These are phyloP conservation scores for Cladorrhinum sp. DNA, from an alignment of 2,329 filamentous ascomycete genomes.

Conservation along the genomic window DNA sequence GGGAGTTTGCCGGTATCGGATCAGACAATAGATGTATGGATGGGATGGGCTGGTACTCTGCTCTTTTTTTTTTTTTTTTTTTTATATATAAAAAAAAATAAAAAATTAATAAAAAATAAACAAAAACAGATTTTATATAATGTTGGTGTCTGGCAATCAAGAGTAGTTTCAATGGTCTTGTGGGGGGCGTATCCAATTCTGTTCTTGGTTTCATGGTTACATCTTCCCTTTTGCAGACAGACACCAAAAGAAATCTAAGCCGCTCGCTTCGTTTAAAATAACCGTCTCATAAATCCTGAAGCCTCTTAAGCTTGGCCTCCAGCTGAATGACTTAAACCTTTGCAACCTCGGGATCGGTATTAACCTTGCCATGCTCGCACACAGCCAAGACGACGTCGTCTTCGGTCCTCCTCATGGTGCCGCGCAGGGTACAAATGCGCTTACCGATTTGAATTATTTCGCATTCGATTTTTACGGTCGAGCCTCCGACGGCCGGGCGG, in stretches of 20 bases:
- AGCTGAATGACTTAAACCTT: not conserved
- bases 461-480: conserved; percentile 51
- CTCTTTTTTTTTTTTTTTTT: not conserved
- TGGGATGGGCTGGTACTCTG: not conserved
- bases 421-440: conserved; percentile 51
- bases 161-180: not conserved
- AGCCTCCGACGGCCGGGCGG: conserved; percentile 54
- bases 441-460: conserved; percentile 58
- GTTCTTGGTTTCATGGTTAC: no score
- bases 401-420: conserved; percentile 51
- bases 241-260: no score
- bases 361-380: conserved; percentile 65
- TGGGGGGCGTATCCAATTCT: not conserved
- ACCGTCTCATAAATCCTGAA: no score
- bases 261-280: no score
- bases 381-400: conserved; percentile 53
- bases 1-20: not conserved
- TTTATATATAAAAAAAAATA: no score
- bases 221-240: no score
- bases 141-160: no score
- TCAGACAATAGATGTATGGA: not conserved
- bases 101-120: no score
- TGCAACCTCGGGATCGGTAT: conserved; percentile 47
- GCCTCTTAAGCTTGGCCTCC: no score
- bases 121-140: not conserved